phyloP scores from a whole-genome alignment of 768 basidiomycete species.

The Tricholoma furcatifolium region DNA sequence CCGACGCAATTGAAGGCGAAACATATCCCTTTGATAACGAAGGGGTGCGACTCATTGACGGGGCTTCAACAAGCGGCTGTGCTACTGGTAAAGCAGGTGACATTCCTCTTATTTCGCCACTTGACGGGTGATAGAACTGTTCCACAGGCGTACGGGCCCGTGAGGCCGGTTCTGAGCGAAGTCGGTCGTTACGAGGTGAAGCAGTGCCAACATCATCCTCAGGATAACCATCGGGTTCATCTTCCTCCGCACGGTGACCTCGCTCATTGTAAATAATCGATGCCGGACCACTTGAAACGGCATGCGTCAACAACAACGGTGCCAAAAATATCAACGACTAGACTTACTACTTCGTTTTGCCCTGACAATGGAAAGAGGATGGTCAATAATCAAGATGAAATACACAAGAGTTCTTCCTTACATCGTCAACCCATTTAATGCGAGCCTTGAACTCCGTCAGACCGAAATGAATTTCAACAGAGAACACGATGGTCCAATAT shows the following conservation, averaged over 20 bases:
- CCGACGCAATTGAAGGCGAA: constrained; percentile 14
- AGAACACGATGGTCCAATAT: constrained; percentile 85
- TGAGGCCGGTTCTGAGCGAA: constrained; percentile 48
- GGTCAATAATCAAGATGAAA: neutral
- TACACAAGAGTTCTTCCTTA: constrained; percentile 32
- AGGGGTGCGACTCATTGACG: constrained; percentile 10
- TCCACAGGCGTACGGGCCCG: constrained; percentile 48
- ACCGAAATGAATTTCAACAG: constrained; percentile 81
- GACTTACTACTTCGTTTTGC: constrained; percentile 69
- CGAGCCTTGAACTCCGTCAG: constrained; percentile 80
- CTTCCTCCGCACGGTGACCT: constrained; percentile 71
- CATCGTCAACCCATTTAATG: constrained; percentile 82
- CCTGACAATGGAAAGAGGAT: constrained; percentile 35
- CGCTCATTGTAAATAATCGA: constrained; percentile 82
- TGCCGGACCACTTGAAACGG: constrained; percentile 62
- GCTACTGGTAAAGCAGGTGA: constrained; percentile 9
- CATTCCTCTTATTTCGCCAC: constrained; percentile 22
- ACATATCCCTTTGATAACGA: constrained; percentile 9
- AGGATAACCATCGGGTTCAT: constrained; percentile 61
- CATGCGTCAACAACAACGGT: neutral
- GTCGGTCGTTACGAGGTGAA: constrained; percentile 39
- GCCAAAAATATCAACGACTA: neutral
- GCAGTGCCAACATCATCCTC: constrained; percentile 54
- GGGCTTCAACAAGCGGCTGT: constrained; percentile 5
- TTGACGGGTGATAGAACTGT: constrained; percentile 17